These are phyloP conservation scores for Talaromyces sp. DNA, from an alignment of 2,329 filamentous ascomycete species.

Conservation along the genomic window DNA sequence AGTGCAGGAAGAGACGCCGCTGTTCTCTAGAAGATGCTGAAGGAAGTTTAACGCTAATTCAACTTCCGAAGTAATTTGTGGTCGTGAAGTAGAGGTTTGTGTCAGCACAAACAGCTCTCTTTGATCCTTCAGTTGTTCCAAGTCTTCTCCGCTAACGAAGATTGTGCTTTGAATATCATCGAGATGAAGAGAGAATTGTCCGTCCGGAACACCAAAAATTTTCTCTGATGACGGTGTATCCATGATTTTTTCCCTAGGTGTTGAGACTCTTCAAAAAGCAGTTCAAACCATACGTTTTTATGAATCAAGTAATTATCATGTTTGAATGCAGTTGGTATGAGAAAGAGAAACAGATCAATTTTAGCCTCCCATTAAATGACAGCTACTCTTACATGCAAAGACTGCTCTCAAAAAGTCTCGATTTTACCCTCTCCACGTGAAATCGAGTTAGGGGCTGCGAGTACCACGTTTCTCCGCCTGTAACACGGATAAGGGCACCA, in stretches of 20 bases:
- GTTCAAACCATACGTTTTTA: neutral
- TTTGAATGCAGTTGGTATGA: neutral
- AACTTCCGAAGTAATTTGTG: neutral
- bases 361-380: neutral
- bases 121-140: neutral
- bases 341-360: neutral
- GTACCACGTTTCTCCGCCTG: neutral
- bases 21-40: neutral
- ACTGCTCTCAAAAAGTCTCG: neutral
- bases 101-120: neutral
- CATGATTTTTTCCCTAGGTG: neutral
- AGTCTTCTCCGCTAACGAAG: neutral
- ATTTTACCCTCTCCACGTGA: neutral
- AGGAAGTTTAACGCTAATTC: neutral
- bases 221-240: slow-evolving; percentile 1
- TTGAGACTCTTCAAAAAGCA: neutral
- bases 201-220: neutral
- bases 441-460: neutral
- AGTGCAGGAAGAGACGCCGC: neutral
- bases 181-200: neutral
- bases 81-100: neutral
- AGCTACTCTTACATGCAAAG: neutral
- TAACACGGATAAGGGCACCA: neutral
- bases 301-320: neutral
- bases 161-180: neutral